Evolutionary conservation across 352 stramenopile species (phyloP), one percentile per base, ranked within the genome.

Genomic region (Hyphochytrium catenoides): DNA sequence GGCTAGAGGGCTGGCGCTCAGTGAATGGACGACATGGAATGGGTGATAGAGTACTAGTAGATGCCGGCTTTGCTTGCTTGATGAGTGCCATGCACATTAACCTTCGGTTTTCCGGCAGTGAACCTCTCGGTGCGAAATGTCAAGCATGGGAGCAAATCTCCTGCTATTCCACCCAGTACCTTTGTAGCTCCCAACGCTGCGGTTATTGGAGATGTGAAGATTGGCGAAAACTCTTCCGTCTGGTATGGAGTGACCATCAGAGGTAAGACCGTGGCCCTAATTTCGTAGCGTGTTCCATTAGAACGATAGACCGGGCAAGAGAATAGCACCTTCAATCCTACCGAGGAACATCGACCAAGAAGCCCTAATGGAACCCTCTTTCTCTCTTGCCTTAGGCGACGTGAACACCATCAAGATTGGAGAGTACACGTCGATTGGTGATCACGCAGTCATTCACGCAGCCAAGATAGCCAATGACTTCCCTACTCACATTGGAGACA

Each of bases 371-470:
- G 26, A 12, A n/a, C 12, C 26, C n/a, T 12, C n/a, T 12, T 23
- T 30, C 12, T 12, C 24, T 36, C n/a, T 18, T 39, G 34, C 34
- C 12, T 5, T 25, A 65, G 62, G 70, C 29, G 77, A 92, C 51
- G 65, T 91, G 36, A 87, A 90, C 56, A 46, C 68, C 52, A 85
- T 93, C 39, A 77, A 59, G 4, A 93, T 96, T 53, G 86, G 84
- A 24, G 64, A 83, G 26, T 75, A 89, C 59, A 84, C 72, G 51
- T 85, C 76, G 53, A 82, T 93, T 36, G 72, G 85, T 47, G 79
- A 93, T 52, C 64, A 83, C 49, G 77, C 70, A 3, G 67, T 93
- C n/a, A 57, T 93, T 33, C 76, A 91, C 47, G 77, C 88, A 47
- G 69, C 81, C 43, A 95, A 94, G 56, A 83, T 91, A 47, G 63